A percentile compares a stretch with the other conserved stretches of the same genome.
Conservation (phyloP, 768 basidiomycete genomes). For the Saitozyma podzolica region DNA sequence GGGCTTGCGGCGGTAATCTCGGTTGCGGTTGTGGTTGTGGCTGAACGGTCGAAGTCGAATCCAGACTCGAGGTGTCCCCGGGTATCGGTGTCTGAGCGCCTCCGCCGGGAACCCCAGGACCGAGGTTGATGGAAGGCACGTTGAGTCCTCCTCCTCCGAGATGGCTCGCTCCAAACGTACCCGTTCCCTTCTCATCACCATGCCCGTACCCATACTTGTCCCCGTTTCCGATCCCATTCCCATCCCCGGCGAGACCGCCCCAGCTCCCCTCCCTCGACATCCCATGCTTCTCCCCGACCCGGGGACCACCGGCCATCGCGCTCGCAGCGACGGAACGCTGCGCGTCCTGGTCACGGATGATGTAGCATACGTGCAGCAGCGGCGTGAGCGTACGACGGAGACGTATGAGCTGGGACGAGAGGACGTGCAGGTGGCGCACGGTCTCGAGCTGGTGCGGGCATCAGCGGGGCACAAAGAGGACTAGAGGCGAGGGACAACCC, state of each 20-base stretch:
- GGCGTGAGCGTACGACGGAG: slow-evolving; percentile 46
- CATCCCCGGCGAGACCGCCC: not conserved
- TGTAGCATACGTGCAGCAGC: slow-evolving; percentile 44
- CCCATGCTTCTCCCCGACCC: not conserved
- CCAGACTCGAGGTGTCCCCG: slow-evolving; percentile 3
- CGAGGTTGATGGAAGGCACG: not conserved
- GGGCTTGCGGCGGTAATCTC: too few relatives aligned
- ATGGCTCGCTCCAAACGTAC: not conserved
- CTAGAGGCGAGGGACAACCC: too few relatives aligned
- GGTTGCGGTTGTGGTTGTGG: too few relatives aligned
- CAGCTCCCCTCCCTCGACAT: not conserved
- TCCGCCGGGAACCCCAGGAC: not conserved
- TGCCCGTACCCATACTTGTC: not conserved
- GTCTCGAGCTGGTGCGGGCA: slow-evolving; percentile 37
- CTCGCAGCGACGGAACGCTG: slow-evolving; percentile 43
- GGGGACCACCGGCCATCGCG: slow-evolving; percentile 22
- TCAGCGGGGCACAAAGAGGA: too few relatives aligned
- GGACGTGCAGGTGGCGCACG: slow-evolving; percentile 50
- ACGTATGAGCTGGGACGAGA: slow-evolving; percentile 51
- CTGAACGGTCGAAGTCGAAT: not conserved
- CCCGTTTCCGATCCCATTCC: not conserved
- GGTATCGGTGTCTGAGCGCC: not conserved
- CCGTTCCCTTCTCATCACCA: not conserved
- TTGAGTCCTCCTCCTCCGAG: too few relatives aligned
- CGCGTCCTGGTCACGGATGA: slow-evolving; percentile 47